Conservation (phyloP, 2,329 filamentous ascomycete genomes). For the Lachnellula cervina region DNA sequence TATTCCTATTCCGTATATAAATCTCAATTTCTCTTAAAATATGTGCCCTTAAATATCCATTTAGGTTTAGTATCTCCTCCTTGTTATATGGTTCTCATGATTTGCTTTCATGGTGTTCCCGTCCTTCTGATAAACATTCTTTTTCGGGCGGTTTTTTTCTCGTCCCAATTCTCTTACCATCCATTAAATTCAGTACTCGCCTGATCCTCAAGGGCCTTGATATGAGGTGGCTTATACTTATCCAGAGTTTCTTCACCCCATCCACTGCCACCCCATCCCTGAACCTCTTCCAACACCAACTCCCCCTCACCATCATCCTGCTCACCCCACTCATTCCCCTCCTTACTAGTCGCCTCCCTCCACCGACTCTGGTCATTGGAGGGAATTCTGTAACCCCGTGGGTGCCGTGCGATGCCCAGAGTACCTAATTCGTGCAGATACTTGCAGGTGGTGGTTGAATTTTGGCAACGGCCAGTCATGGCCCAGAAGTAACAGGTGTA, state of each 20-base stretch:
- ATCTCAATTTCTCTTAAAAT: too few relatives aligned
- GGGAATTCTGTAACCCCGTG: not conserved
- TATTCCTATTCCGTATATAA: too few relatives aligned
- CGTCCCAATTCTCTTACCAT: not conserved
- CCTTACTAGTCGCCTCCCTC: not conserved
- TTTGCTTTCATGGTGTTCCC: not conserved
- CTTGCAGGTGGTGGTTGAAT: slow-evolving; percentile 10
- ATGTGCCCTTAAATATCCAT: too few relatives aligned
- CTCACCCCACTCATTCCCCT: not conserved
- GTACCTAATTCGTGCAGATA: slow-evolving; percentile 14
- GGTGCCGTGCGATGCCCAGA: slow-evolving; percentile 7
- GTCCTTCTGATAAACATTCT: not conserved
- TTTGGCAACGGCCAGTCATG: slow-evolving; percentile 8
- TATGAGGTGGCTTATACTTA: slow-evolving; percentile 16
- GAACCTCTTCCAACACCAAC: slow-evolving; percentile 6
- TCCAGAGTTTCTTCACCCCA: not conserved
- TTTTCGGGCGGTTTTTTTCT: not conserved
- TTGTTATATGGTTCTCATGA: not conserved
- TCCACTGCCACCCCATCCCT: not conserved
- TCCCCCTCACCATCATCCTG: not conserved
- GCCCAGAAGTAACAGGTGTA: slow-evolving; percentile 21
- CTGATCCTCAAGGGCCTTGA: slow-evolving; percentile 16
- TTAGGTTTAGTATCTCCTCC: too few relatives aligned
- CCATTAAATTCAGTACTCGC: slow-evolving; percentile 4
- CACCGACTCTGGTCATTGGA: not conserved